Conservation (phyloP, 2,329 filamentous ascomycete species). For the Davidsoniella neocaledoniae region DNA sequence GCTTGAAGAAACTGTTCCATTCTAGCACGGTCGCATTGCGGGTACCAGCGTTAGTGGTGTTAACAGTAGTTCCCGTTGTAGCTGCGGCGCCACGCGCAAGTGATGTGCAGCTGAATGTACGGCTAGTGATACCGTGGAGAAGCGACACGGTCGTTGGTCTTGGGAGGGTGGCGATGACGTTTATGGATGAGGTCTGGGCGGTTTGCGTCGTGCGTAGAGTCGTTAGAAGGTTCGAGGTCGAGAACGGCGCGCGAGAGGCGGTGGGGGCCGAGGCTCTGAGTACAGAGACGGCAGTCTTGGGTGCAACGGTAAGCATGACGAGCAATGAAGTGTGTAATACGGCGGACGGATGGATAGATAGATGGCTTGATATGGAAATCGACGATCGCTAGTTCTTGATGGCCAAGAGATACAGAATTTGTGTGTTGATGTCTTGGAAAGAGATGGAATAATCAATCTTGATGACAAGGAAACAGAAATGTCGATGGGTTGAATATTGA, state of each 20-base stretch:
- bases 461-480: no score
- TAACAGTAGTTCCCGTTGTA: conserved; percentile 10
- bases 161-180: conserved; percentile 6
- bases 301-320: conserved; percentile 4
- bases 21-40: conserved; percentile 34
- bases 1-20: conserved; percentile 87
- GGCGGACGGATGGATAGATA: not conserved
- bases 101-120: conserved; percentile 7
- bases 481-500: not conserved
- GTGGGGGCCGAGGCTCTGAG: conserved; percentile 1
- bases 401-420: no score
- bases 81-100: conserved; percentile 9
- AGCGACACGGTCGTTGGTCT: not conserved
- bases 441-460: not conserved
- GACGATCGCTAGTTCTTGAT: no score
- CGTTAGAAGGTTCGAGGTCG: conserved; percentile 4
- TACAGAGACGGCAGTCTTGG: conserved; percentile 1
- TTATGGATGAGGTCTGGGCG: conserved; percentile 12
- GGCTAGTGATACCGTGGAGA: conserved; percentile 11
- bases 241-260: not conserved
- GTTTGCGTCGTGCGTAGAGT: not conserved
- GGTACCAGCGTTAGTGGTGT: conserved; percentile 17
- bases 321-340: not conserved
- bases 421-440: no score
- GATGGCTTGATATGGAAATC: no score